These are phyloP conservation scores for Penicillium oxalicum DNA, from an alignment of 2,329 filamentous ascomycete genomes.

Conservation along the genomic window DNA sequence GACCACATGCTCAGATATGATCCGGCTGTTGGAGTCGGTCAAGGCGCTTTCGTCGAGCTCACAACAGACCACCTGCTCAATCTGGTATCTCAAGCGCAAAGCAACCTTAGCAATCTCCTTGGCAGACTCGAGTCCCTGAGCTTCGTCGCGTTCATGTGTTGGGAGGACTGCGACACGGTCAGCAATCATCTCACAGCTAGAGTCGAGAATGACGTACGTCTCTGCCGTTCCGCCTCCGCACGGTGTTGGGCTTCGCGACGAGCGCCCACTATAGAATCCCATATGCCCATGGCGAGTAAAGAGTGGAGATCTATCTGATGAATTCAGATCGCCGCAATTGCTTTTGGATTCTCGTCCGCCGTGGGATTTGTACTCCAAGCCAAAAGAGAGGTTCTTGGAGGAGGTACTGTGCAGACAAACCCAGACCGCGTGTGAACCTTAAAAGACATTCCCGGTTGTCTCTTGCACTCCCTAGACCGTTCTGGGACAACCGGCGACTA, in stretches of 20 bases:
- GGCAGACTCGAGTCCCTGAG: slow-evolving; percentile 62
- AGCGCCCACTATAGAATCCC: slow-evolving; percentile 30
- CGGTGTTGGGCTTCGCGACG: slow-evolving; percentile 26
- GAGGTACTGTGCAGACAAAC: no score
- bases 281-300: slow-evolving; percentile 32
- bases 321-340: neutral
- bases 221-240: slow-evolving; percentile 34
- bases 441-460: neutral
- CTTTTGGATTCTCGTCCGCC: no score
- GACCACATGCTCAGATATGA: slow-evolving; percentile 77
- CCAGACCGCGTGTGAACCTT: no score
- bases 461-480: no score
- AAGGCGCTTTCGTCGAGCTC: slow-evolving; percentile 73
- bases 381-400: no score
- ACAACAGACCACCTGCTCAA: slow-evolving; percentile 84
- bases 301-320: neutral
- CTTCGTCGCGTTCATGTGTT: slow-evolving; percentile 32
- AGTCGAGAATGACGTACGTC: slow-evolving; percentile 32
- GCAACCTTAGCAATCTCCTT: slow-evolving; percentile 83
- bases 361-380: no score
- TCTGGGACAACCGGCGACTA: no score
- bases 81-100: slow-evolving; percentile 80
- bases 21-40: slow-evolving; percentile 71
- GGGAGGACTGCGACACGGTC: slow-evolving; percentile 37
- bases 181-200: slow-evolving; percentile 6